Evolutionary conservation across 306 rosid species (phyloP).

Genomic region (Ammopiptanthus mongolicus): DNA sequence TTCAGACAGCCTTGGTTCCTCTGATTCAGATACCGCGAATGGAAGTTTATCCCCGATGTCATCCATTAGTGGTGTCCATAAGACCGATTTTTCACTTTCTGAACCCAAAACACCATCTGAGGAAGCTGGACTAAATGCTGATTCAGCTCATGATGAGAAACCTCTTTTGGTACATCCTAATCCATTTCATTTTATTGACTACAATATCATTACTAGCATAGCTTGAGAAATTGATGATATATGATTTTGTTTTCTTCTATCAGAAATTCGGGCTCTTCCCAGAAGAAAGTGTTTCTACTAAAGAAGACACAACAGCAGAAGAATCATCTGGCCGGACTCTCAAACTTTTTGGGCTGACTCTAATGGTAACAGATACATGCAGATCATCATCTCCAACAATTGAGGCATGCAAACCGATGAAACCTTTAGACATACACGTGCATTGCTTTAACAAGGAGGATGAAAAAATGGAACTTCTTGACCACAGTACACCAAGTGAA

Average conservation of each 20-base stretch:
- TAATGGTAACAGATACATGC: constrained; percentile 34
- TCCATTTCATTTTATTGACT: neutral
- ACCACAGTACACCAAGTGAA: neutral
- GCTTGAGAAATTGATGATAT: neutral
- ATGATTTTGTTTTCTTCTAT: neutral
- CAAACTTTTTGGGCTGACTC: constrained; percentile 75
- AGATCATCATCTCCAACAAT: constrained; percentile 23
- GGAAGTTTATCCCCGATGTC: constrained; percentile 50
- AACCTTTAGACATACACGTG: neutral
- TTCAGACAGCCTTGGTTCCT: constrained; percentile 40
- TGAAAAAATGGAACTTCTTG: constrained; percentile 19
- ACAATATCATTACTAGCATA: neutral
- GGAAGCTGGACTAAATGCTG: constrained; percentile 24
- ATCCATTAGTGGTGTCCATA: constrained; percentile 29
- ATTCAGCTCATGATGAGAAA: constrained; percentile 24
- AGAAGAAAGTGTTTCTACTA: constrained; percentile 12
- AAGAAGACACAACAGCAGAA: constrained; percentile 28
- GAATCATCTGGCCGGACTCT: constrained; percentile 38
- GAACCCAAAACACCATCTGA: constrained; percentile 36
- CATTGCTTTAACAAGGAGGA: neutral
- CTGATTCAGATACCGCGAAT: constrained; percentile 43
- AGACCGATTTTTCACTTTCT: constrained; percentile 6
- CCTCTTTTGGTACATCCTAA: constrained; percentile 40
- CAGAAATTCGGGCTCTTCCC: constrained; percentile 44
- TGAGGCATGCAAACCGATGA: constrained; percentile 26